A percentile compares a stretch with the other conserved stretches of the same genome.
Evolutionary conservation across 176 grass and related monocot genomes (phyloP).

Genomic region (Rhynchospora pubera): DNA sequence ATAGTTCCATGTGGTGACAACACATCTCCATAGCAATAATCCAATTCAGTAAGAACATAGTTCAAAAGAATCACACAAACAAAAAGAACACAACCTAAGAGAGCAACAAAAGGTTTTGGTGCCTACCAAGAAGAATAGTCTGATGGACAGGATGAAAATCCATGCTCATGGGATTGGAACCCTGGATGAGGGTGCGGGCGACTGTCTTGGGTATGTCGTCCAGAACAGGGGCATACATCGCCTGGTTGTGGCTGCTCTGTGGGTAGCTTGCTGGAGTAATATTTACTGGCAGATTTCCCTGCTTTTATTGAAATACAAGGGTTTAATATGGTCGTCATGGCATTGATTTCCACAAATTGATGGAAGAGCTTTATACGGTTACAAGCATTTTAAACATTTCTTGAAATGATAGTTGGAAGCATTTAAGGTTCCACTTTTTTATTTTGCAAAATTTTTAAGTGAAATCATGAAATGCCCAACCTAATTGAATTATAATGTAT

Average conservation of each 20-base stretch:
- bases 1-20: neutral
- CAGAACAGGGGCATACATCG: slow-evolving; percentile 23
- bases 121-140: slow-evolving; percentile 84
- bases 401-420: neutral
- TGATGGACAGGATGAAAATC: slow-evolving; percentile 98
- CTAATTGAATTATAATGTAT: neutral
- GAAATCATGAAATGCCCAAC: neutral
- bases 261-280: slow-evolving; percentile 70
- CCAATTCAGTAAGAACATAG: neutral
- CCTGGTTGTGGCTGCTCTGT: slow-evolving; percentile 65
- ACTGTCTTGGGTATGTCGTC: slow-evolving; percentile 94
- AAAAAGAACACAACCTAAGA: too few relatives aligned
- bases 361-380: neutral
- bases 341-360: neutral
- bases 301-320: slow-evolving; percentile 24
- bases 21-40: neutral
- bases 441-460: neutral
- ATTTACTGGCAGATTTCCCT: slow-evolving; percentile 90
- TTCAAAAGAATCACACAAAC: too few relatives aligned
- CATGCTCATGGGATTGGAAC: slow-evolving; percentile 93
- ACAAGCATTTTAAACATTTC: neutral
- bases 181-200: slow-evolving; percentile 59
- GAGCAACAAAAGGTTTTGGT: too few relatives aligned
- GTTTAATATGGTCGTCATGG: slow-evolving; percentile 7
- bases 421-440: neutral